A percentile compares a stretch with the other conserved stretches of the same genome.
Evolutionary conservation across 2,329 filamentous ascomycete species (phyloP).

Genomic region (Metarhizium guizhouense): DNA sequence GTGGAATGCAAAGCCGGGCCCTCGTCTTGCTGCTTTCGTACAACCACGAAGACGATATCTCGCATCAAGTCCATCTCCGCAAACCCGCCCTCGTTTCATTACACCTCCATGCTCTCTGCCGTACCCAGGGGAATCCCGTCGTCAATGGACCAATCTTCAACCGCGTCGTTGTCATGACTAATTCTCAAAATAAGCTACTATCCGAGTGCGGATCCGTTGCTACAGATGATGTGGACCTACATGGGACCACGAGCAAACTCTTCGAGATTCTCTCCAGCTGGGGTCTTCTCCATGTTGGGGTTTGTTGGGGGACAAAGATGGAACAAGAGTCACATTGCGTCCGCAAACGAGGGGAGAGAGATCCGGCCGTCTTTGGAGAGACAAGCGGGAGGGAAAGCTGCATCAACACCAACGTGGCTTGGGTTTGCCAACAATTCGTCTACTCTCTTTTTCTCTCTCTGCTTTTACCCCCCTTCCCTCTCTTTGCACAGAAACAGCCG

Average conservation of each 20-base stretch:
- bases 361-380: neutral
- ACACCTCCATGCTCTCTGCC: too few species aligned
- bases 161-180: neutral
- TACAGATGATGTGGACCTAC: neutral
- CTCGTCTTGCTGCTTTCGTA: too few species aligned
- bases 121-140: neutral
- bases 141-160: neutral
- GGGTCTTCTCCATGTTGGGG: neutral
- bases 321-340: neutral
- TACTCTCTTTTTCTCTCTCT: too few species aligned
- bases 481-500: too few species aligned
- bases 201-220: constrained; percentile 9
- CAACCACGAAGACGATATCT: too few species aligned
- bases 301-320: neutral
- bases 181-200: constrained; percentile 8
- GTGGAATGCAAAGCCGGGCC: too few species aligned
- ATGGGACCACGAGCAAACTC: neutral
- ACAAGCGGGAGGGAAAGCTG: too few species aligned
- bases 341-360: neutral
- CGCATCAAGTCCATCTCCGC: too few species aligned
- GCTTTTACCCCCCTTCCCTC: too few species aligned
- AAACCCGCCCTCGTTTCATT: too few species aligned
- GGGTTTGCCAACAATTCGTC: too few species aligned
- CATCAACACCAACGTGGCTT: too few species aligned
- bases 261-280: neutral